phyloP scores from a whole-genome alignment of 805 yeast species.

The Yarrowia deformans region DNA sequence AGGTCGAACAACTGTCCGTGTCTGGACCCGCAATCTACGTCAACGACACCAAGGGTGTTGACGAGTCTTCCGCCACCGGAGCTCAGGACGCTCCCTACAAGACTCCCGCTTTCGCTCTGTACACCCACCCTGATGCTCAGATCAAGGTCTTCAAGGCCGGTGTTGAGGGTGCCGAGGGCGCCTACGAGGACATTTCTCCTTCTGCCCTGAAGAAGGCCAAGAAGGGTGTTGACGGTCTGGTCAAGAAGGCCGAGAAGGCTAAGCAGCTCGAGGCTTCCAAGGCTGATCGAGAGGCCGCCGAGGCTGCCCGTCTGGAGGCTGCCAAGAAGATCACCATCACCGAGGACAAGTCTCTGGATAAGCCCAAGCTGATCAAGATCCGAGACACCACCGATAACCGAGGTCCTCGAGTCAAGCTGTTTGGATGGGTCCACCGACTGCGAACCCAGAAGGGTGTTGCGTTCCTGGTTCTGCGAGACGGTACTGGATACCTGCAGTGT shows the following conservation, averaged over 20 bases:
- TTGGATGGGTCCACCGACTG: conserved; percentile 97
- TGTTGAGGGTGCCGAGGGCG: conserved; percentile 59
- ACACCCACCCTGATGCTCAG: conserved; percentile 46
- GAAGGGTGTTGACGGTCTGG: conserved; percentile 91
- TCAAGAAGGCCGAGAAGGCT: conserved; percentile 76
- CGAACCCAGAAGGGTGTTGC: conserved; percentile 92
- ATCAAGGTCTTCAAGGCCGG: conserved; percentile 52
- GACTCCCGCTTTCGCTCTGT: conserved; percentile 84
- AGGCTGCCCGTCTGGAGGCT: conserved; percentile 76
- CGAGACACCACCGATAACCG: conserved; percentile 60
- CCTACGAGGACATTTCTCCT: conserved; percentile 79
- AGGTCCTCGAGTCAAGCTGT: conserved; percentile 75
- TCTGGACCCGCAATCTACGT: conserved; percentile 59
- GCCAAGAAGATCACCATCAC: conserved; percentile 77
- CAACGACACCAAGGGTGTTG: conserved; percentile 75
- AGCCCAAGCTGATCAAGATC: conserved; percentile 73
- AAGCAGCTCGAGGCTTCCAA: conserved; percentile 59
- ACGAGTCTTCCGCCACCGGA: conserved; percentile 66
- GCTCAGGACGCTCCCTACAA: conserved; percentile 73
- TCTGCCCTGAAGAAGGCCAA: conserved; percentile 95
- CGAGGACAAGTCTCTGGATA: conserved; percentile 77
- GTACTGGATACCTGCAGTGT: conserved; percentile 88
- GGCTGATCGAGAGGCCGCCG: conserved; percentile 68
- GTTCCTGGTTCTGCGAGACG: conserved; percentile 92
- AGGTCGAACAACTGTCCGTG: conserved; percentile 42